Base-by-base conservation (phyloP, 371 early-diverging fungal species). In the Mucor saturninus region DNA sequence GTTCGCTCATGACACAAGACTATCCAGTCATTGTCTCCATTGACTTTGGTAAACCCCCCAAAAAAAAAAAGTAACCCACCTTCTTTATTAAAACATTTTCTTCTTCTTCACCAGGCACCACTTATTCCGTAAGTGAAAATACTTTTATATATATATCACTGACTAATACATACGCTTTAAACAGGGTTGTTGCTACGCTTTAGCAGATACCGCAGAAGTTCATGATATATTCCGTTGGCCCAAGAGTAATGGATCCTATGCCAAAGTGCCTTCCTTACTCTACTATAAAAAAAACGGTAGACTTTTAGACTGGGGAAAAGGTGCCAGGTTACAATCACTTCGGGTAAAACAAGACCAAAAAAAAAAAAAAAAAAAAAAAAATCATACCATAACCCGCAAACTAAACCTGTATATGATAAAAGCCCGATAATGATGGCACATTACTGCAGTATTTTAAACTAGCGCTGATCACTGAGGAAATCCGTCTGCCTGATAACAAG, bases 261-360 rank as follows among this genome's bases (percentile, higher is more conserved):
- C 81, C 9, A 81, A 81, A 65, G 75, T 69, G 59, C 81, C 81
- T 30, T 73, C 79, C 8, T 65, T 76, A 4, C 61, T 76, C 3
- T 62, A 76, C 15, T 81, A 81, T 56, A 65, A 72, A 49, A 73
- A 76, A 54, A 75, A 75, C 40, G 69, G 66, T 10, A 67, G 75
- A 29, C 46, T 84, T 7, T 71, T 84, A 10, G 81, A 83, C 29
- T 86, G 86, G 86, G 86, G 86, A 42, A 82, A 81, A 57, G 86
- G 83, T 30, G 86, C 86, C 51, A 58, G 62, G 39, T 54, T 67
- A 37, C 37, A 57, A 32, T 62, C 67, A 4, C 49, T 67, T n/a
- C 29, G 48, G 37, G 62, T 62, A 62, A 38, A 13, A 35, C 35
- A 8, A 35, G 1, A 35, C 35, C 5, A 28, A 14, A 50, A 6